Evolutionary conservation across 1,139 yeast species (phyloP).

Genomic region (Kodamaea plutei): DNA sequence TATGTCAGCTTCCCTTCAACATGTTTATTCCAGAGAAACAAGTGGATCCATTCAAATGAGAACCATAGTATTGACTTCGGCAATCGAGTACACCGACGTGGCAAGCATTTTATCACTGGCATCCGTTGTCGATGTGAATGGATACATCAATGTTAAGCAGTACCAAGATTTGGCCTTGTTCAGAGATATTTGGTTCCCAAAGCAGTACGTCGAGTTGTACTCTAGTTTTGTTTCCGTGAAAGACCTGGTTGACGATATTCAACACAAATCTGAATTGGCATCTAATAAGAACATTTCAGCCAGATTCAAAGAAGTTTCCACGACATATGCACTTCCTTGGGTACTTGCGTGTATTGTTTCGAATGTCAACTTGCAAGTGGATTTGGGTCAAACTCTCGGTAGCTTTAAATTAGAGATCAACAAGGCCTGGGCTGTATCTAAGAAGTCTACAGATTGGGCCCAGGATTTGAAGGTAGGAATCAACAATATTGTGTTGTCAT

Average conservation of each 20-base stretch:
- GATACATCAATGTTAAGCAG: slow-evolving; percentile 76
- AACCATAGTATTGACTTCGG: slow-evolving; percentile 40
- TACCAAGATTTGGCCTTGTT: slow-evolving; percentile 82
- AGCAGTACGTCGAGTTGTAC: slow-evolving; percentile 13
- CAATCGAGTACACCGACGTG: slow-evolving; percentile 36
- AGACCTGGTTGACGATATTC: slow-evolving; percentile 4
- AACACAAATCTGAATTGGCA: slow-evolving; percentile 20
- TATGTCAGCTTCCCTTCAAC: slow-evolving; percentile 73
- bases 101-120: slow-evolving; percentile 48
- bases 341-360: slow-evolving; percentile 54
- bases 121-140: slow-evolving; percentile 51
- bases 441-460: slow-evolving; percentile 66
- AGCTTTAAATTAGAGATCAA: slow-evolving; percentile 51
- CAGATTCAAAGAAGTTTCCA: slow-evolving; percentile 56
- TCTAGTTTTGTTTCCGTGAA: slow-evolving; percentile 9
- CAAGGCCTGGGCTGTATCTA: slow-evolving; percentile 64
- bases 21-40: slow-evolving; percentile 82
- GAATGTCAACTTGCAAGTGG: slow-evolving; percentile 55
- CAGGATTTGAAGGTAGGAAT: slow-evolving; percentile 66
- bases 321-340: slow-evolving; percentile 74
- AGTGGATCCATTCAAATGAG: slow-evolving; percentile 71
- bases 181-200: slow-evolving; percentile 78
- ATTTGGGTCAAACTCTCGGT: slow-evolving; percentile 84
- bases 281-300: slow-evolving; percentile 43
- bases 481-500: slow-evolving; percentile 46